Percentiles rank a stretch among this genome's conserved stretches.
Conservation (phyloP, 192 early-diverging fungal genomes). For the Chytriomyces confervae region DNA sequence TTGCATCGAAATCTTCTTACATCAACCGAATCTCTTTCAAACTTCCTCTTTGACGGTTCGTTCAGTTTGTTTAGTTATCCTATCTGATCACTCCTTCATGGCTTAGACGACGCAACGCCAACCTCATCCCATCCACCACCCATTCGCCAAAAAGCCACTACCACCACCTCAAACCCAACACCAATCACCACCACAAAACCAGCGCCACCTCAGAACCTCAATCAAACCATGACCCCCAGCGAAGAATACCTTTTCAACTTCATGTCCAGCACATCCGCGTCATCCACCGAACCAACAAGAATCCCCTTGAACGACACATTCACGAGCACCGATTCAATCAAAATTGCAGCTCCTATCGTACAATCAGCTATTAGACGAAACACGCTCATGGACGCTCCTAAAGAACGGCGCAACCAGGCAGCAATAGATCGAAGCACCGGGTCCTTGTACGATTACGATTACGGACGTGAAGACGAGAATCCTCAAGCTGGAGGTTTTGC, state of each 20-base stretch:
- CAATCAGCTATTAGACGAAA: background rate
- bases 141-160: background rate
- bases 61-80: background rate
- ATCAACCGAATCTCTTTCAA: too few species aligned
- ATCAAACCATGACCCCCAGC: background rate
- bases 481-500: too few species aligned
- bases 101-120: background rate
- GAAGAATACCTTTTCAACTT: slow-evolving; percentile 3
- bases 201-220: background rate
- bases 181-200: background rate
- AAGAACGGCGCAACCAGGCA: background rate
- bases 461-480: background rate
- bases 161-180: too few species aligned
- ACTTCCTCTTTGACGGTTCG: background rate
- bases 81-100: too few species aligned
- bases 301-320: too few species aligned
- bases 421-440: background rate
- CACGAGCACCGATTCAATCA: too few species aligned
- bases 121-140: background rate
- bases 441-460: background rate
- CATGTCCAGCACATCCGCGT: background rate
- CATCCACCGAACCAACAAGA: background rate
- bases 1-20: too few species aligned
- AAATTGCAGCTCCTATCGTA: background rate
- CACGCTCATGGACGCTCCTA: background rate